Evolutionary conservation across 2,329 filamentous ascomycete genomes (phyloP).

Genomic region (Lanzia echinophila): DNA sequence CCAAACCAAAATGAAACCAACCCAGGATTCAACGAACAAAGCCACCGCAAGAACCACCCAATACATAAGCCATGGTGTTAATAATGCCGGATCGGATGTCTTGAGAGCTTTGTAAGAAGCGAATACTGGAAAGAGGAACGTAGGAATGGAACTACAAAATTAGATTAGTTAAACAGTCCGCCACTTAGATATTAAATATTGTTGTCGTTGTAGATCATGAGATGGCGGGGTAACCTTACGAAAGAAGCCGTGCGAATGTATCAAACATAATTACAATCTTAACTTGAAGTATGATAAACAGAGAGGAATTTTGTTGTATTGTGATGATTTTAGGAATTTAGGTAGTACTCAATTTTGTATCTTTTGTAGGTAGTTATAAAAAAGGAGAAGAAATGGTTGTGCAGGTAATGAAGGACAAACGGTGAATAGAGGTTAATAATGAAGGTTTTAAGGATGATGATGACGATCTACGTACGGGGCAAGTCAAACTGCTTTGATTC

Average conservation of each 20-base stretch:
- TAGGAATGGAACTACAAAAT: conserved; percentile 64
- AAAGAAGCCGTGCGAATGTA: conserved; percentile 69
- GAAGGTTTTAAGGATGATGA: no score
- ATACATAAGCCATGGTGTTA: conserved; percentile 99
- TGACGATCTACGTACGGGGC: no score
- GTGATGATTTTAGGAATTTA: background rate
- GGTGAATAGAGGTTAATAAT: background rate
- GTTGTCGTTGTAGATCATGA: background rate
- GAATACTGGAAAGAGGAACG: conserved; percentile 91
- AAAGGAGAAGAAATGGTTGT: background rate
- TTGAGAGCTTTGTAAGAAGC: conserved; percentile 97
- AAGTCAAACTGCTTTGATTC: background rate
- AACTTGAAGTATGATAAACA: background rate
- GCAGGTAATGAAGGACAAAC: background rate
- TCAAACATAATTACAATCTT: conserved; percentile 56
- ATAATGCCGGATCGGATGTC: conserved; percentile 78
- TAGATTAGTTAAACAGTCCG: no score
- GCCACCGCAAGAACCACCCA: conserved; percentile 87
- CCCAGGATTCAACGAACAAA: conserved; percentile 79
- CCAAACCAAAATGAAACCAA: conserved; percentile 80
- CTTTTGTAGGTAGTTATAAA: background rate
- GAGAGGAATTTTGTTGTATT: background rate
- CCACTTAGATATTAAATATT: background rate
- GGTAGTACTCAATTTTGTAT: background rate
- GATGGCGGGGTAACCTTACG: conserved; percentile 48